phyloP scores from a whole-genome alignment of 2,329 filamentous ascomycete genomes.

The Botrytis paeoniae region DNA sequence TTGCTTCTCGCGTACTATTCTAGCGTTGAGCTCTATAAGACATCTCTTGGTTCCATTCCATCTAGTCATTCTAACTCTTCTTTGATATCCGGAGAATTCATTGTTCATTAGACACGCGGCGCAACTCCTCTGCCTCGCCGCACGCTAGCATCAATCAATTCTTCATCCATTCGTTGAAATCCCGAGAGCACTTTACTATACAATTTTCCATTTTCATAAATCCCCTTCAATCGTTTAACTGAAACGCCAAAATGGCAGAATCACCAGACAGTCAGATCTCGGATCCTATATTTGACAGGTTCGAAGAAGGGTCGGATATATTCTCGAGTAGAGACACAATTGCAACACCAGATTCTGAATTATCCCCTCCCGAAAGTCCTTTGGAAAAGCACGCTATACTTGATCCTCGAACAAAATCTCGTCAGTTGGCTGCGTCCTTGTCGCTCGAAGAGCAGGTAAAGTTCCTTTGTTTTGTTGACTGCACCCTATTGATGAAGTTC shows the following conservation, averaged over 20 bases:
- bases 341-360: conserved; percentile 33
- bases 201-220: neutral
- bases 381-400: conserved; percentile 24
- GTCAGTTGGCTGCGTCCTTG: conserved; percentile 32
- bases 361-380: conserved; percentile 33
- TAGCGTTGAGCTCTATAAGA: conserved; percentile 16
- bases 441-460: conserved; percentile 37
- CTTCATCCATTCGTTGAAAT: neutral
- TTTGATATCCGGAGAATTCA: neutral
- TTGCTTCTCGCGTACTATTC: neutral
- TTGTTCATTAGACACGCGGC: neutral
- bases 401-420: conserved; percentile 29
- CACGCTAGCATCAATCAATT: neutral
- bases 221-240: neutral
- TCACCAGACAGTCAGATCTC: conserved; percentile 31
- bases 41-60: neutral
- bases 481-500: conserved; percentile 19
- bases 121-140: neutral
- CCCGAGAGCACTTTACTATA: neutral
- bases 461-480: neutral
- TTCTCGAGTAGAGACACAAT: conserved; percentile 30
- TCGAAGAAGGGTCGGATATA: conserved; percentile 29
- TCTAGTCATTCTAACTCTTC: neutral
- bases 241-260: conserved; percentile 21
- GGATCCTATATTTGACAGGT: conserved; percentile 33